A percentile compares a stretch with the other conserved stretches of the same genome.
Conservation (phyloP, 2,329 filamentous ascomycete species). For the Stagonosporopsis vannaccii region DNA sequence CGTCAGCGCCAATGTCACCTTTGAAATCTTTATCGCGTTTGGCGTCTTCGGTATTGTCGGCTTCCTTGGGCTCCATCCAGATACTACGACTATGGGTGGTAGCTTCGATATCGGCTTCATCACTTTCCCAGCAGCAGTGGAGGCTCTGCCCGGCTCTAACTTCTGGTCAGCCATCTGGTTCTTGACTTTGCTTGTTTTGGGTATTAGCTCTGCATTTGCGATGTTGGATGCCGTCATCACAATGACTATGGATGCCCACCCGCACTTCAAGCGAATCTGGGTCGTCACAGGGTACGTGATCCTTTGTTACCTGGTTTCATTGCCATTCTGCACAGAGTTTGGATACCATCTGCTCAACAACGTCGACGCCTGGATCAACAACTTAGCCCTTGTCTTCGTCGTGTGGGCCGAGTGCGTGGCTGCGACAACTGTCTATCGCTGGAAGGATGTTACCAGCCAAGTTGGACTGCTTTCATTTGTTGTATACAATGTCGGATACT, state of each 20-base stretch:
- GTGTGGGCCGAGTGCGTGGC: conserved; percentile 59
- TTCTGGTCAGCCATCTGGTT: background rate
- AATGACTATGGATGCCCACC: conserved; percentile 54
- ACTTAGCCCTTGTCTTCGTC: conserved; percentile 55
- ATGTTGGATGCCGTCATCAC: conserved; percentile 60
- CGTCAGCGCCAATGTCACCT: conserved; percentile 60
- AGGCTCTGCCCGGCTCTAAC: background rate
- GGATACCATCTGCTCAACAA: conserved; percentile 62
- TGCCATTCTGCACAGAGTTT: conserved; percentile 63
- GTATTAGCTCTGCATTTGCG: conserved; percentile 14
- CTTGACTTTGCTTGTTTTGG: background rate
- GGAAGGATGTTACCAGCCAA: conserved; percentile 53
- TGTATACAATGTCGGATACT: conserved; percentile 57
- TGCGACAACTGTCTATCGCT: conserved; percentile 60
- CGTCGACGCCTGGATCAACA: conserved; percentile 60
- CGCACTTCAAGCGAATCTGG: conserved; percentile 51
- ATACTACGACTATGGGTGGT: background rate
- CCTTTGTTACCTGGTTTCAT: conserved; percentile 59
- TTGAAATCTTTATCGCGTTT: conserved; percentile 54
- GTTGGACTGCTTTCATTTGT: conserved; percentile 52
- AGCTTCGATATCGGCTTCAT: background rate
- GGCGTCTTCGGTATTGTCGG: background rate
- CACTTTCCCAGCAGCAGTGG: background rate
- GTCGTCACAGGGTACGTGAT: conserved; percentile 57
- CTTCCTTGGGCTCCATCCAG: background rate